Base-by-base conservation (phyloP, 1,284 basidiomycete species). In the Flammula alnicola region DNA sequence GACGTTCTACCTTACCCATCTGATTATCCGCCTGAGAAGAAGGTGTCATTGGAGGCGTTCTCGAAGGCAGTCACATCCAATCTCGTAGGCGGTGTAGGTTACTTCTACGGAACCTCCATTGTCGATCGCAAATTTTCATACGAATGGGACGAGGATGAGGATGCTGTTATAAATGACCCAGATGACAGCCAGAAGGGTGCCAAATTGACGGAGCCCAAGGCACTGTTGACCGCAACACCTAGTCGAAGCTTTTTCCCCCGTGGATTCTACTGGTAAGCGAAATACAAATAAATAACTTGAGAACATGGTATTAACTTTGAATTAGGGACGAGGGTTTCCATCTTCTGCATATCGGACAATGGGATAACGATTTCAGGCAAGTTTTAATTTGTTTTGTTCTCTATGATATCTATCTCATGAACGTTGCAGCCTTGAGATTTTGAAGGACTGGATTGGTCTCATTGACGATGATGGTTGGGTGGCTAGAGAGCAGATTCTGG, bases 381-480 rank as follows among this genome's bases (percentile, higher is more conserved):
- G 52, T 52, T 20, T 8, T 23, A 6, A n/a, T 16, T 12, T 9
- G n/a, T n/a, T 11, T 16, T 44, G n/a, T 7, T 5, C 36, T 19
- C 3, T 19, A 16, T 38, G 9, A 19, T 20, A 44, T 45, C 20
- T 23, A 27, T n/a, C 25, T 47, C 35, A 26, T 41, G 11, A 26
- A 7, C 23, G 11, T 44, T 31, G 14, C 53, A 90, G 91, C 60
- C 77, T 97, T 20, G 89, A 94, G 63, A 96, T 98, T 50, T 72
- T 98, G 35, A 86, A 86, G 60, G 84, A 87, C 59, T 98, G 95
- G 95, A 85, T 97, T 52, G 74, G 84, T 51, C 78, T 97, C 33
- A 93, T 97, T 50, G 93, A 98, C 63, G 87, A 91, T 23, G 83
- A 97, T 59, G 95, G 95, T 2, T 98, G 95, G 95, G 90, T 98